These are phyloP conservation scores for Monosporascus sp. DNA, from an alignment of 2,329 filamentous ascomycete genomes.

Conservation along the genomic window DNA sequence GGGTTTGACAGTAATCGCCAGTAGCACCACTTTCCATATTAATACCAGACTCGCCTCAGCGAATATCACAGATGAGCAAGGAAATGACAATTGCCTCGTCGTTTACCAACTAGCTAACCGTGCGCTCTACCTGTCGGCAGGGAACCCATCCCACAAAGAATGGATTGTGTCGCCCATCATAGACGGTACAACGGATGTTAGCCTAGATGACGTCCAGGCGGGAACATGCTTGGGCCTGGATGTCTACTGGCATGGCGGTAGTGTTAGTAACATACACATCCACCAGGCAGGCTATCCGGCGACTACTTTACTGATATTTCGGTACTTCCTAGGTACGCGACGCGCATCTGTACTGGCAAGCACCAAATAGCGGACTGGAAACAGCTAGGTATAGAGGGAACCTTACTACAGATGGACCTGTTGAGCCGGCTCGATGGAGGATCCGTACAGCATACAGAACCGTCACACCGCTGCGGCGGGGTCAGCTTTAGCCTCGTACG, in stretches of 20 bases:
- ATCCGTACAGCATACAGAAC: not conserved
- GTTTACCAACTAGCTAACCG: not conserved
- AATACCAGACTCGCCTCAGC: conserved; percentile 1
- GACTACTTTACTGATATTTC: not conserved
- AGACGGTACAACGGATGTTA: not conserved
- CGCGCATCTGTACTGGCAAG: conserved; percentile 1
- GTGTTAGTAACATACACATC: not conserved
- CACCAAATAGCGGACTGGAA: not conserved
- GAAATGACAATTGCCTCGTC: not conserved
- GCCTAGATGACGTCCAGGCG: not conserved
- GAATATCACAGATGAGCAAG: not conserved
- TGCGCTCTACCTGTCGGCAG: conserved; percentile 1
- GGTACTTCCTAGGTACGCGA: not conserved
- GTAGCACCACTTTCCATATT: not conserved
- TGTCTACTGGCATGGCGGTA: not conserved
- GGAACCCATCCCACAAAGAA: conserved; percentile 3
- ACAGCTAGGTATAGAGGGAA: not conserved
- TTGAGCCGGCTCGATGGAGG: not conserved
- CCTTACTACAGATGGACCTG: not conserved
- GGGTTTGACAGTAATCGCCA: not conserved
- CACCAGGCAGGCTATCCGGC: not conserved
- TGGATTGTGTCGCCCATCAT: conserved; percentile 1
- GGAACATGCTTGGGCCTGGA: not conserved
- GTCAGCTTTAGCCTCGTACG: not conserved
- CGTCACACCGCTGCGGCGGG: not conserved